Percentiles rank a stretch among this genome's conserved stretches.
These are phyloP conservation scores for Candida sp. DNA, from an alignment of 1,139 yeast species.

Conservation along the genomic window DNA sequence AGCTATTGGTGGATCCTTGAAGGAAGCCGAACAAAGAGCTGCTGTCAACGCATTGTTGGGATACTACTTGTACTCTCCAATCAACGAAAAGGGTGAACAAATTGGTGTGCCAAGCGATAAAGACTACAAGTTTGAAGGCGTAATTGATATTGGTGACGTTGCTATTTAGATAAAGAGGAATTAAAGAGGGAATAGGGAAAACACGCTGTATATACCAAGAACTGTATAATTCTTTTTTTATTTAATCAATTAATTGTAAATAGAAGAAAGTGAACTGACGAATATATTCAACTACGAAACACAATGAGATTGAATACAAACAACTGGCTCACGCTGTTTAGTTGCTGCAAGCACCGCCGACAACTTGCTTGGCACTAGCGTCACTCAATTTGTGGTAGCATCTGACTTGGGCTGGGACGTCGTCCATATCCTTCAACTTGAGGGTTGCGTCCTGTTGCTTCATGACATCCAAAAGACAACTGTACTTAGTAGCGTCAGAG, in stretches of 20 bases:
- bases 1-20: conserved; percentile 92
- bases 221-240: background rate
- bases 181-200: background rate
- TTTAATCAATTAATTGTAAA: background rate
- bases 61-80: conserved; percentile 90
- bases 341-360: conserved; percentile 18
- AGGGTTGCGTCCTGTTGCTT: conserved; percentile 18
- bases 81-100: conserved; percentile 44
- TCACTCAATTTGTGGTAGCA: conserved; percentile 15
- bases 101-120: conserved; percentile 66
- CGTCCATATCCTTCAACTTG: conserved; percentile 17
- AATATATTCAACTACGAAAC: background rate
- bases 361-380: conserved; percentile 13
- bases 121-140: conserved; percentile 46
- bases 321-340: background rate
- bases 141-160: conserved; percentile 60
- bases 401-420: conserved; percentile 20
- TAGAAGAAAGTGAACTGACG: conserved; percentile 2
- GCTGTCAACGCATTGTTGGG: conserved; percentile 90
- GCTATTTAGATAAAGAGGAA: conserved; percentile 31
- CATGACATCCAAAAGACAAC: conserved; percentile 19
- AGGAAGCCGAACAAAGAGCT: conserved; percentile 93
- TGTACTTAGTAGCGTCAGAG: conserved; percentile 15
- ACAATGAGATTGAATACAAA: no score
- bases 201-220: background rate